Evolutionary conservation across 1,139 yeast genomes (phyloP).

Genomic region (Kluyveromyces marxianus): DNA sequence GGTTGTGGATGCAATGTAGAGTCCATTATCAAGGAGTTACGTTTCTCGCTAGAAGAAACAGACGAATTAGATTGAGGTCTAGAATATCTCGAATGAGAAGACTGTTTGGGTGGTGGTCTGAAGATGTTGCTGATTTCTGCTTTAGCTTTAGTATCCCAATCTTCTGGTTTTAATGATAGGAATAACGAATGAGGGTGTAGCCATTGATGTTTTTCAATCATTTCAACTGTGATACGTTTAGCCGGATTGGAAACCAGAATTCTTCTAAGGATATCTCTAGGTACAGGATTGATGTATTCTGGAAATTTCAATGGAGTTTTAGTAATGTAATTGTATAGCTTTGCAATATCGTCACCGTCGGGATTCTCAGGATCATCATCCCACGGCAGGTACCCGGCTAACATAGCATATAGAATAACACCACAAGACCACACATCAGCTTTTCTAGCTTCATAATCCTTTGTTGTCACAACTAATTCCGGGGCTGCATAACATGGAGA

Average conservation of each 20-base stretch:
- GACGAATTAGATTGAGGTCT: conserved; percentile 32
- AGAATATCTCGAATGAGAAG: conserved; percentile 31
- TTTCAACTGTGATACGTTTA: conserved; percentile 59
- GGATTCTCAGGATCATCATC: conserved; percentile 97
- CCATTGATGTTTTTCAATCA: conserved; percentile 83
- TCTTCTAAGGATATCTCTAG: conserved; percentile 81
- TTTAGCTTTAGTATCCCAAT: conserved; percentile 62
- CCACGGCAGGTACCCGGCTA: conserved; percentile 94
- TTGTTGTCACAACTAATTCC: conserved; percentile 80
- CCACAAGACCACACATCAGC: conserved; percentile 98
- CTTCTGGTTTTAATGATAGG: conserved; percentile 75
- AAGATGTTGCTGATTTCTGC: conserved; percentile 36
- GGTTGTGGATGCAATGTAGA: conserved; percentile 24
- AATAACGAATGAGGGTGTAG: conserved; percentile 71
- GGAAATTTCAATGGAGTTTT: conserved; percentile 91
- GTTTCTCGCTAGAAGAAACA: conserved; percentile 25
- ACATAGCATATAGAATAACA: conserved; percentile 90
- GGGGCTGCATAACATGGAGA: conserved; percentile 99
- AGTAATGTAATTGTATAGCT: conserved; percentile 85
- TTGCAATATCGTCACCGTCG: conserved; percentile 89
- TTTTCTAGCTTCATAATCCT: conserved; percentile 86
- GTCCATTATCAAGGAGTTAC: conserved; percentile 28
- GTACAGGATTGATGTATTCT: conserved; percentile 83
- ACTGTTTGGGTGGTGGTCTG: conserved; percentile 32
- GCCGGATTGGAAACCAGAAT: conserved; percentile 70